Conservation (phyloP, 192 early-diverging fungal genomes). For the Entophlyctis luteolus region DNA sequence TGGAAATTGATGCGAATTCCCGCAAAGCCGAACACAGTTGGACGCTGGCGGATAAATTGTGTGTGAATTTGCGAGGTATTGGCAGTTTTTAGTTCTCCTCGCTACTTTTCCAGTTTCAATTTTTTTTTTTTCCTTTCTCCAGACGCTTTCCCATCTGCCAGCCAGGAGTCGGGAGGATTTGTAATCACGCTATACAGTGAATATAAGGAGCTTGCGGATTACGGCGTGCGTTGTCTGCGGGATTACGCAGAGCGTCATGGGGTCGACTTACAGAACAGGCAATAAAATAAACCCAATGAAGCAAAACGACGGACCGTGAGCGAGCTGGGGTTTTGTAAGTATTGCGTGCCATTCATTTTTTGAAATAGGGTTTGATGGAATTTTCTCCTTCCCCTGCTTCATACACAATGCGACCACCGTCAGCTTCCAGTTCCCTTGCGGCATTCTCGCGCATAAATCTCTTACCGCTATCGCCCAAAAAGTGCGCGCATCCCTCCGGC, state of each 20-base stretch:
- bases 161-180: background rate
- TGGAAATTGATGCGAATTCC: background rate
- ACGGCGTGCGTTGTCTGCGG: slow-evolving; percentile 1
- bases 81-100: background rate
- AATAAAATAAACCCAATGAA: too few relatives aligned
- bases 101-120: background rate
- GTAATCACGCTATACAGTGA: background rate
- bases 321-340: too few relatives aligned
- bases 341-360: too few relatives aligned
- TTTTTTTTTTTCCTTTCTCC: background rate
- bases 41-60: slow-evolving; percentile 13
- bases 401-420: too few relatives aligned
- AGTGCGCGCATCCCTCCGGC: slow-evolving; percentile 22
- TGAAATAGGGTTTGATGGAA: too few relatives aligned
- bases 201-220: slow-evolving; percentile 6
- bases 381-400: too few relatives aligned
- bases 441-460: too few relatives aligned
- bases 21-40: slow-evolving; percentile 15
- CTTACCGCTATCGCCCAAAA: too few relatives aligned
- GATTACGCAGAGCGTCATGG: background rate
- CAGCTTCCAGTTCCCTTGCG: too few relatives aligned
- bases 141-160: slow-evolving; percentile 4
- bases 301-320: too few relatives aligned
- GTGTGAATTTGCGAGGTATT: slow-evolving; percentile 7
- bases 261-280: too few relatives aligned